phyloP scores from a whole-genome alignment of 192 early-diverging fungal genomes.

The Entrophospora sp. region DNA sequence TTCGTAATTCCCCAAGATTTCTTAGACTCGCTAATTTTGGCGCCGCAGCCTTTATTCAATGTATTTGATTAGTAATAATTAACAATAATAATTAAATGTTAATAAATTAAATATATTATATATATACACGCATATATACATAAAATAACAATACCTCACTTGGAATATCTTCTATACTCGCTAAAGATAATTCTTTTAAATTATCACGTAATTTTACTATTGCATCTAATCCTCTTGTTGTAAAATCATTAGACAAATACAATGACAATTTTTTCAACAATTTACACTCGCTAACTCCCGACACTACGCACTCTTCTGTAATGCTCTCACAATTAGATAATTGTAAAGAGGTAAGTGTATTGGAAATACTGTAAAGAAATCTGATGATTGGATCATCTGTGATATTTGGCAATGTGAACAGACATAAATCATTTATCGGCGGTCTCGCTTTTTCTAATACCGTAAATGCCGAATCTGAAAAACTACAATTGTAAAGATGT shows the following conservation, averaged over 20 bases:
- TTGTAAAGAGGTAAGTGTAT: conserved; percentile 11
- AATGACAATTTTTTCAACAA: conserved; percentile 13
- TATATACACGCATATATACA: background rate
- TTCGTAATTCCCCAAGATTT: conserved; percentile 2
- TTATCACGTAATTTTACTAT: background rate
- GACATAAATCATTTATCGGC: conserved; percentile 16
- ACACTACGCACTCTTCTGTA: background rate
- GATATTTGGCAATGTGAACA: background rate
- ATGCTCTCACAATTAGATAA: conserved; percentile 15
- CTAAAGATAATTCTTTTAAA: conserved; percentile 16
- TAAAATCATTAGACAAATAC: conserved; percentile 7
- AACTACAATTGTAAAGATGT: conserved; percentile 17
- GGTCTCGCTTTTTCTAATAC: background rate
- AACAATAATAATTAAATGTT: background rate
- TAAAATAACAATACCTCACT: background rate
- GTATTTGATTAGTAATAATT: background rate
- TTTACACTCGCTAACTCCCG: background rate
- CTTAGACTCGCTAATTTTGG: background rate
- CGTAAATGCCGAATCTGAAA: background rate
- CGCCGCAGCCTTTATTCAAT: background rate
- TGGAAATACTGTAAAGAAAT: background rate
- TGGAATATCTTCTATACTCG: conserved; percentile 18
- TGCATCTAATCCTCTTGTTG: background rate
- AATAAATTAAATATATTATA: background rate
- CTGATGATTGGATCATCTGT: conserved; percentile 2